Percentiles rank a stretch among this genome's conserved stretches.
Evolutionary conservation across 108 stramenopile species (phyloP).

Genomic region (Skeletonema costatum): DNA sequence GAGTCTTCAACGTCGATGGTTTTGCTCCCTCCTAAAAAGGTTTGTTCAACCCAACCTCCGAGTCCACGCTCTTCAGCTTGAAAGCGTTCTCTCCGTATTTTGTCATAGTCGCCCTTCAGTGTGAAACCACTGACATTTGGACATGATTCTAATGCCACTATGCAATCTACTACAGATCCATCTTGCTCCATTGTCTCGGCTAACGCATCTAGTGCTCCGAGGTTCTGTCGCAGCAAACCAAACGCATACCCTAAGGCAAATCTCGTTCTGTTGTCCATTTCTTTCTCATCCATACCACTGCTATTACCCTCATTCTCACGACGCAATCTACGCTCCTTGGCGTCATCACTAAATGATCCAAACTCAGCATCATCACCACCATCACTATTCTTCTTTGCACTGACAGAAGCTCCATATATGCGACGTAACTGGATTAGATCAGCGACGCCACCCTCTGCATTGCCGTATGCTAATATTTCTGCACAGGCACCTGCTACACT

Average conservation of each 20-base stretch:
- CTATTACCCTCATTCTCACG: slow-evolving; percentile 5
- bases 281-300: slow-evolving; percentile 62
- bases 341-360: slow-evolving; percentile 41
- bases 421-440: slow-evolving; percentile 71
- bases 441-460: slow-evolving; percentile 74
- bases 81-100: slow-evolving; percentile 53
- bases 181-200: slow-evolving; percentile 74
- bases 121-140: slow-evolving; percentile 60
- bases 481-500: slow-evolving; percentile 86
- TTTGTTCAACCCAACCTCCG: slow-evolving; percentile 46
- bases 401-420: slow-evolving; percentile 47
- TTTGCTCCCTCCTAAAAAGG: slow-evolving; percentile 52
- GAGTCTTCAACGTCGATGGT: slow-evolving; percentile 71
- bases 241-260: slow-evolving; percentile 83
- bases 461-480: slow-evolving; percentile 82
- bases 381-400: not conserved
- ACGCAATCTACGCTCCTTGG: slow-evolving; percentile 31
- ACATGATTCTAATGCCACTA: slow-evolving; percentile 74
- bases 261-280: slow-evolving; percentile 78
- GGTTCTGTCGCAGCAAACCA: slow-evolving; percentile 68
- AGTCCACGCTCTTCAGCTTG: slow-evolving; percentile 55
- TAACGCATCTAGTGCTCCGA: slow-evolving; percentile 81
- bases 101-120: slow-evolving; percentile 66
- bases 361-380: not conserved
- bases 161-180: slow-evolving; percentile 74